phyloP scores from a whole-genome alignment of 148 eudicot species.

The Pouteria glomerata region DNA sequence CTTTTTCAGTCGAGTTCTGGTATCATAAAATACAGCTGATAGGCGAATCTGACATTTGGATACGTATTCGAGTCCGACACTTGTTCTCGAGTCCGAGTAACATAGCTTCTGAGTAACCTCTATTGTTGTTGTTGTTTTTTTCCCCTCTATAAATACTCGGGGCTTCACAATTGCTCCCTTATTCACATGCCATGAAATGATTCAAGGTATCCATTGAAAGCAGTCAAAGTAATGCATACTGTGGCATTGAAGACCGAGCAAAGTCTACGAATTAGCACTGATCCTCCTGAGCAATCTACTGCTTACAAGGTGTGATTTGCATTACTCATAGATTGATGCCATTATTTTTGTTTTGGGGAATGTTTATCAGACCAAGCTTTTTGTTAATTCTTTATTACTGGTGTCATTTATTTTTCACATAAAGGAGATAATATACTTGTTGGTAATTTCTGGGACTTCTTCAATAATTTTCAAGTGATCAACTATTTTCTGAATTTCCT shows the following conservation, averaged over 20 bases:
- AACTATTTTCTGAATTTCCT: too few species aligned
- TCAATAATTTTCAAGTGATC: too few species aligned
- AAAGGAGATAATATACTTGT: background rate
- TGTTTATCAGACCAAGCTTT: background rate
- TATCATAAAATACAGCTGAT: too few species aligned
- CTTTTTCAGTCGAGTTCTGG: too few species aligned
- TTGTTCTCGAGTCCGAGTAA: too few species aligned
- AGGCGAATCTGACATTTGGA: too few species aligned
- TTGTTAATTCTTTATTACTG: too few species aligned
- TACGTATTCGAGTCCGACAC: too few species aligned
- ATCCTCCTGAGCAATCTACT: constrained; percentile 37
- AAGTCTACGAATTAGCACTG: constrained; percentile 38
- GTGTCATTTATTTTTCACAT: background rate
- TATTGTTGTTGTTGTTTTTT: too few species aligned
- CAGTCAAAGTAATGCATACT: constrained; percentile 92
- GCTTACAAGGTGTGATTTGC: constrained; percentile 41
- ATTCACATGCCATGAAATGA: background rate
- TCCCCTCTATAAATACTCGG: too few species aligned
- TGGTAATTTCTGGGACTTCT: background rate
- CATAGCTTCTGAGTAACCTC: too few species aligned
- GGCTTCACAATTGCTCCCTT: background rate
- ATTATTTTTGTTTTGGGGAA: background rate
- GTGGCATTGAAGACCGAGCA: constrained; percentile 94
- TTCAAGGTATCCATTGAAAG: constrained; percentile 84
- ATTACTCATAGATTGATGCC: background rate